A percentile compares a stretch with the other conserved stretches of the same genome.
Evolutionary conservation across 208 protist genomes (phyloP).

Genomic region (Trypanosoma cruzi): DNA sequence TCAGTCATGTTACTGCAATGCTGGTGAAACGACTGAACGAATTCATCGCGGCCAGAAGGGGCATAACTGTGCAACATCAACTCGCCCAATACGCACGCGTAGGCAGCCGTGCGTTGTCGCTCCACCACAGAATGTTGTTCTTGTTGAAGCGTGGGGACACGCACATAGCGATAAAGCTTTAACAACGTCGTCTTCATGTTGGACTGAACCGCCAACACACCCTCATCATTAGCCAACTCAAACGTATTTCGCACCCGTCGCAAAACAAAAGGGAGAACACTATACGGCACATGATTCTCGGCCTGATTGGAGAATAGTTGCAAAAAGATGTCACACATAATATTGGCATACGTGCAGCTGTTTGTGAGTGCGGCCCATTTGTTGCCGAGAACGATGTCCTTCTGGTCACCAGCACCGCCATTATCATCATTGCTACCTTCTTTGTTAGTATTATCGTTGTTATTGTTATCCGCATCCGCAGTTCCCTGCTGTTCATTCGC

Average conservation of each 20-base stretch:
- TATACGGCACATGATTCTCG: constrained; percentile 49
- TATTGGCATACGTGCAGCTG: constrained; percentile 33
- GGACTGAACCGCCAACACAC: constrained; percentile 42
- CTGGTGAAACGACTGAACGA: constrained; percentile 67
- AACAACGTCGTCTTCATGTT: constrained; percentile 49
- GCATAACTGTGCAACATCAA: constrained; percentile 49
- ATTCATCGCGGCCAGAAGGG: constrained; percentile 45
- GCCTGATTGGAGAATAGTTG: constrained; percentile 28
- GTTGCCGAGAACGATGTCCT: constrained; percentile 10
- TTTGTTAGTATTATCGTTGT: background rate
- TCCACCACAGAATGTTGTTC: constrained; percentile 28
- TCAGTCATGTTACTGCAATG: constrained; percentile 39
- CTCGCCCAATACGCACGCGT: constrained; percentile 58
- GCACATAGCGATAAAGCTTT: constrained; percentile 64
- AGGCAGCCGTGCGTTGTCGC: constrained; percentile 40
- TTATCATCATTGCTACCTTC: too few species aligned
- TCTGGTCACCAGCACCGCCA: background rate
- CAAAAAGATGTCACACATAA: constrained; percentile 34
- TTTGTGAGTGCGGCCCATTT: constrained; percentile 21
- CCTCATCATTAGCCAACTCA: constrained; percentile 47
- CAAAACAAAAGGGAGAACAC: constrained; percentile 61
- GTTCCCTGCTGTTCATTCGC: background rate
- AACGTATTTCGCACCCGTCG: constrained; percentile 62
- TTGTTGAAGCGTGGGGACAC: constrained; percentile 25
- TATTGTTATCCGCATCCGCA: background rate